Conservation (phyloP, 208 protist genomes). For the Zelonia costaricensis region DNA sequence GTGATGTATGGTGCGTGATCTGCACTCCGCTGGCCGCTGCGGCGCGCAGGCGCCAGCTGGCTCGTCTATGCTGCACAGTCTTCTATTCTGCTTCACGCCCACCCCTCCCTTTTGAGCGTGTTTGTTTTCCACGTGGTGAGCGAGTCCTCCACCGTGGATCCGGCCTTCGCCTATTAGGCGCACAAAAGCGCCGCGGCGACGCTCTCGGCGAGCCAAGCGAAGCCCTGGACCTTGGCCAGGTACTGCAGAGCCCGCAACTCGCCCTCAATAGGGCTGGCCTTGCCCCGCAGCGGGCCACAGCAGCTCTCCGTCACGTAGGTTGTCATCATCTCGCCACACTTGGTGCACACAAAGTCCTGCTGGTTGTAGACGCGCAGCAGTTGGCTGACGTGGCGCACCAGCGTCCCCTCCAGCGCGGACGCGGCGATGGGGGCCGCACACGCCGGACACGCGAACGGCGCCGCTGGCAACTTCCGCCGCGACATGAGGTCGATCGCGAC, state of each 20-base stretch:
- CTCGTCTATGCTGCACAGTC: too few relatives aligned
- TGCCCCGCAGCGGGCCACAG: slow-evolving; percentile 76
- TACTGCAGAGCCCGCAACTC: slow-evolving; percentile 67
- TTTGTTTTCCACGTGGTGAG: too few relatives aligned
- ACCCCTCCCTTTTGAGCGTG: too few relatives aligned
- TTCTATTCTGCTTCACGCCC: too few relatives aligned
- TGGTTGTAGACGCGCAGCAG: slow-evolving; percentile 56
- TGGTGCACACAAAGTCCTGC: slow-evolving; percentile 88
- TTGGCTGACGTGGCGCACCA: slow-evolving; percentile 78
- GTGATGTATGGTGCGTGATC: too few relatives aligned
- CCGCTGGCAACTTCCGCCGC: slow-evolving; percentile 24
- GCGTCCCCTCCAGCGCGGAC: slow-evolving; percentile 62
- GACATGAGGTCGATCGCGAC: slow-evolving; percentile 60
- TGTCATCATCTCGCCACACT: slow-evolving; percentile 75
- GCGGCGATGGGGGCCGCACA: slow-evolving; percentile 71
- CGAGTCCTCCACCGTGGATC: neutral
- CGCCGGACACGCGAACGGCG: slow-evolving; percentile 57
- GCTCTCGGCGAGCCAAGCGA: slow-evolving; percentile 71
- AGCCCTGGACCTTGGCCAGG: slow-evolving; percentile 62
- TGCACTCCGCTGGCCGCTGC: too few relatives aligned
- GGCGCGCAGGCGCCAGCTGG: too few relatives aligned
- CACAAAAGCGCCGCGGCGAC: slow-evolving; percentile 57
- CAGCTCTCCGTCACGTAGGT: slow-evolving; percentile 74
- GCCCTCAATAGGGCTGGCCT: slow-evolving; percentile 39
- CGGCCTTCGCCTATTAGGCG: too few relatives aligned